These are phyloP conservation scores for Yamadazyma kanchanaburiensis DNA, from an alignment of 1,139 yeast genomes.

Conservation along the genomic window DNA sequence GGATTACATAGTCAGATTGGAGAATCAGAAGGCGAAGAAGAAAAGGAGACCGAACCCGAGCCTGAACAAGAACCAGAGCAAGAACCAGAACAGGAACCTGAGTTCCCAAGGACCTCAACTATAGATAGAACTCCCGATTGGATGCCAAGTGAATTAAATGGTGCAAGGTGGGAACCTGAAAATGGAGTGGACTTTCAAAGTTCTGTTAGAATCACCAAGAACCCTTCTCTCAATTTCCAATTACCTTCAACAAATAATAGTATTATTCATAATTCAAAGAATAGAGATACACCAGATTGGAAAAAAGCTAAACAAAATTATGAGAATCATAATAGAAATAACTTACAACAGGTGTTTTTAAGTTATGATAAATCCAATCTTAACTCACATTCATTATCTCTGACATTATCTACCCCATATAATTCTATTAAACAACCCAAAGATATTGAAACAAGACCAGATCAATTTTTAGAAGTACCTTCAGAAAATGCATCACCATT, in stretches of 20 bases:
- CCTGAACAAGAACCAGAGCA: not conserved
- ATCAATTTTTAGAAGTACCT: slow-evolving; percentile 10
- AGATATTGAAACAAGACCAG: slow-evolving; percentile 6
- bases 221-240: slow-evolving; percentile 19
- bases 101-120: not conserved
- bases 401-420: slow-evolving; percentile 36
- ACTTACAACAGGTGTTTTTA: slow-evolving; percentile 29
- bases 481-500: slow-evolving; percentile 30
- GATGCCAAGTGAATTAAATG: slow-evolving; percentile 41
- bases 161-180: slow-evolving; percentile 29
- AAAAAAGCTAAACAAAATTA: slow-evolving; percentile 28
- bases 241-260: slow-evolving; percentile 25
- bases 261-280: slow-evolving; percentile 32
- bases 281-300: slow-evolving; percentile 39
- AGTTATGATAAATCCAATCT: slow-evolving; percentile 22
- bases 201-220: slow-evolving; percentile 28
- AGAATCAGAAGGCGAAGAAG: not conserved
- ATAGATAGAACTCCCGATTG: slow-evolving; percentile 36
- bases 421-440: slow-evolving; percentile 12
- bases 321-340: slow-evolving; percentile 21
- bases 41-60: not conserved
- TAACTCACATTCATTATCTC: slow-evolving; percentile 24
- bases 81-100: not conserved
- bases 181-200: slow-evolving; percentile 16
- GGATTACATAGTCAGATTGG: slow-evolving; percentile 1